Percentiles rank a stretch among this genome's conserved stretches.
phyloP scores from a whole-genome alignment of 2,329 filamentous ascomycete genomes.

The Talaromyces marneffei region DNA sequence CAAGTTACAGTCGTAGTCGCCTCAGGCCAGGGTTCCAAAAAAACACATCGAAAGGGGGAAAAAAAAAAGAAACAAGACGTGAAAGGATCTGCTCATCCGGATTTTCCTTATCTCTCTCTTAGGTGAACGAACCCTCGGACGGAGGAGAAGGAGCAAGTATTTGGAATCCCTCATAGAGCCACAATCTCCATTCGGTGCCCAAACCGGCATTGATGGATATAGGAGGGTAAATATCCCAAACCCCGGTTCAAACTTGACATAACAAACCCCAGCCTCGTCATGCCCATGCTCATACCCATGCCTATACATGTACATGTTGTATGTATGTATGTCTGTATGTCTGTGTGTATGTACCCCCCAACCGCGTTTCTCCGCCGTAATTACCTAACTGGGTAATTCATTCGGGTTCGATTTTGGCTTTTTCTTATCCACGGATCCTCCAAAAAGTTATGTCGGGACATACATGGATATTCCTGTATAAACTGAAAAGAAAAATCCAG shows the following conservation, averaged over 20 bases:
- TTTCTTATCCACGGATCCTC: background rate
- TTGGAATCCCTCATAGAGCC: too few relatives aligned
- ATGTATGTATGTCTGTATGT: too few relatives aligned
- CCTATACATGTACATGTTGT: too few relatives aligned
- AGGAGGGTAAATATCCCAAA: background rate
- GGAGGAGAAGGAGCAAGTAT: background rate
- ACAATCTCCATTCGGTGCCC: too few relatives aligned
- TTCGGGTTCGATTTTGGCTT: background rate
- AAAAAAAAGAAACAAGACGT: background rate
- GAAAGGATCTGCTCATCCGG: background rate
- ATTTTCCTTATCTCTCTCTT: background rate
- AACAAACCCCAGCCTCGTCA: too few relatives aligned
- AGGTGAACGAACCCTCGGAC: too few relatives aligned
- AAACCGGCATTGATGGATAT: too few relatives aligned
- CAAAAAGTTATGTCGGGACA: background rate
- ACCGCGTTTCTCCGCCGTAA: background rate
- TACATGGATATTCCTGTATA: background rate
- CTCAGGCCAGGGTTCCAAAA: too few relatives aligned
- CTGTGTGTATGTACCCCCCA: background rate
- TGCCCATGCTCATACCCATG: too few relatives aligned
- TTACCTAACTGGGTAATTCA: background rate
- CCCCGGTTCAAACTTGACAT: too few relatives aligned
- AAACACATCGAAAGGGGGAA: background rate
- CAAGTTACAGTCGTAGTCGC: background rate
- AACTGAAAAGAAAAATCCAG: background rate